Evolutionary conservation across 768 basidiomycete genomes (phyloP).

Genomic region (Coprinellus micaceus): DNA sequence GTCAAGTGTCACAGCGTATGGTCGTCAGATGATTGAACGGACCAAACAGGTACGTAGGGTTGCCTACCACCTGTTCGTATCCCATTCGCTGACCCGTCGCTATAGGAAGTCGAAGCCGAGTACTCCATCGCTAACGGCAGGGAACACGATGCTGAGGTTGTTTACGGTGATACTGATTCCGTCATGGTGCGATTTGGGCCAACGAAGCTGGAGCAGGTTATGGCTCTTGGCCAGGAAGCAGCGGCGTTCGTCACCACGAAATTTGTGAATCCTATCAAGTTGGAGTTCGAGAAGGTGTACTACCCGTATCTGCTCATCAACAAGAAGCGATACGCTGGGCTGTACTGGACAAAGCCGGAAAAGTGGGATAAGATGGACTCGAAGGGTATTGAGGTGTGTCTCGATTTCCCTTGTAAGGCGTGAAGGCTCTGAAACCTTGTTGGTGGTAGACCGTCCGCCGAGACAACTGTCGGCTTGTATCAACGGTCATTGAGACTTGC

Average conservation of each 20-base stretch:
- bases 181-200: constrained; percentile 98
- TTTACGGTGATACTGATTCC: constrained; percentile 99
- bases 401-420: neutral
- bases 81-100: neutral
- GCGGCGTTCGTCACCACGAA: constrained; percentile 87
- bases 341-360: constrained; percentile 95
- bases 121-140: constrained; percentile 85
- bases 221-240: constrained; percentile 91
- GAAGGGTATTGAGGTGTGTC: constrained; percentile 92
- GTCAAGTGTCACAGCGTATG: constrained; percentile 92
- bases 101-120: constrained; percentile 82
- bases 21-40: constrained; percentile 98
- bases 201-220: constrained; percentile 78
- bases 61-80: neutral
- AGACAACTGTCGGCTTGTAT: constrained; percentile 98
- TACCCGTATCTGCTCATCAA: constrained; percentile 96
- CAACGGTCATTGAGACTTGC: constrained; percentile 97
- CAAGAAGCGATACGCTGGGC: constrained; percentile 97
- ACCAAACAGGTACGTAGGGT: constrained; percentile 68
- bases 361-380: constrained; percentile 99
- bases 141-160: constrained; percentile 84
- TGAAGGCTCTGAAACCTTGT: neutral
- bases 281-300: constrained; percentile 99
- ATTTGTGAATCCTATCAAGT: constrained; percentile 94
- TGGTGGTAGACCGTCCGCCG: constrained; percentile 84